A percentile compares a stretch with the other conserved stretches of the same genome.
phyloP scores from a whole-genome alignment of 805 yeast genomes.

The Metschnikowia anglica region DNA sequence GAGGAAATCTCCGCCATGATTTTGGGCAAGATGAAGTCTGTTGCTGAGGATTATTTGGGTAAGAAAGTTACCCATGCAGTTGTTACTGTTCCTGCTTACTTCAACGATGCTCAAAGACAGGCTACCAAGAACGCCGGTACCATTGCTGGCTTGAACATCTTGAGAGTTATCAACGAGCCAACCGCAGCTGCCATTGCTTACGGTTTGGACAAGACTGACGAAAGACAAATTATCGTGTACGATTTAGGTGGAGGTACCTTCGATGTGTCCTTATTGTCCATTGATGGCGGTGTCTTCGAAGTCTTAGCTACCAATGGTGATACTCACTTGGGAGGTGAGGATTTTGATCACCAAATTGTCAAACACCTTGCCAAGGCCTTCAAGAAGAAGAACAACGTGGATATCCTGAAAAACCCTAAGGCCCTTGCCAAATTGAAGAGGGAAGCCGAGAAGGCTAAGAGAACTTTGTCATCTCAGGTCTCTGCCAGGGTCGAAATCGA shows the following conservation, averaged over 20 bases:
- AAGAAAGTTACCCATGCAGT: conserved; percentile 25
- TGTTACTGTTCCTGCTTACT: conserved; percentile 25
- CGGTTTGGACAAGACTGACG: conserved; percentile 29
- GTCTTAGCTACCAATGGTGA: conserved; percentile 42
- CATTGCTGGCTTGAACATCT: conserved; percentile 24
- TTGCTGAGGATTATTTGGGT: conserved; percentile 25
- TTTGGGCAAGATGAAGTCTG: conserved; percentile 74
- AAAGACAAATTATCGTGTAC: conserved; percentile 23
- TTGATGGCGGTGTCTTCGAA: conserved; percentile 24
- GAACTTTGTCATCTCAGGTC: conserved; percentile 24
- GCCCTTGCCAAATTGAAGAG: conserved; percentile 26
- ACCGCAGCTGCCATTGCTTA: conserved; percentile 30
- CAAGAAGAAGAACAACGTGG: conserved; percentile 23
- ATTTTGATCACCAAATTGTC: conserved; percentile 23
- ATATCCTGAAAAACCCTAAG: conserved; percentile 21
- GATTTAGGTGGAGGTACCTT: conserved; percentile 27
- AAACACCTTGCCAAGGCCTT: conserved; percentile 21
- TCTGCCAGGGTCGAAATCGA: conserved; percentile 23
- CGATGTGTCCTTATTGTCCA: conserved; percentile 26
- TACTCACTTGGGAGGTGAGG: conserved; percentile 27
- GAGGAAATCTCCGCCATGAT: conserved; percentile 96
- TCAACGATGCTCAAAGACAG: conserved; percentile 25
- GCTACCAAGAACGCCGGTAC: conserved; percentile 26
- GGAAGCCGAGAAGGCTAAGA: conserved; percentile 26
- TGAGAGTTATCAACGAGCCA: conserved; percentile 26